These are phyloP conservation scores for Metschnikowia continentalis DNA, from an alignment of 805 yeast species.

Conservation along the genomic window DNA sequence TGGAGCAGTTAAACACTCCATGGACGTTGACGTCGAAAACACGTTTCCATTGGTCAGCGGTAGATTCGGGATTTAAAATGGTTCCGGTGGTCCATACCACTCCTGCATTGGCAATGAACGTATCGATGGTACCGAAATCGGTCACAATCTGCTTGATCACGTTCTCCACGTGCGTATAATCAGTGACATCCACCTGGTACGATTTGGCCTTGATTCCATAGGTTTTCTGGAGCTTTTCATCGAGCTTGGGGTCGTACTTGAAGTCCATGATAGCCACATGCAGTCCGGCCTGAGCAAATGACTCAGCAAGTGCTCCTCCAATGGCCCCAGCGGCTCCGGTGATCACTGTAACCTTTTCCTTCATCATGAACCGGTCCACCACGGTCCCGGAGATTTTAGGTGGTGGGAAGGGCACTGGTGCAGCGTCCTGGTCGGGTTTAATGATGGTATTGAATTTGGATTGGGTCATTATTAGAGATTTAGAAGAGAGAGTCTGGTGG, in stretches of 20 bases:
- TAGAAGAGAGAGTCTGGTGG: not conserved
- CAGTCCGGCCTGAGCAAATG: constrained; percentile 61
- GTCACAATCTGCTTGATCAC: constrained; percentile 47
- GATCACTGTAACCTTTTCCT: constrained; percentile 25
- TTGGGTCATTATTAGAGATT: constrained; percentile 1
- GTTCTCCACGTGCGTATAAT: constrained; percentile 44
- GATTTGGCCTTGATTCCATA: constrained; percentile 64
- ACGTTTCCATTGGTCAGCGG: constrained; percentile 61
- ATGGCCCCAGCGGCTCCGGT: constrained; percentile 32
- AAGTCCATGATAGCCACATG: constrained; percentile 42
- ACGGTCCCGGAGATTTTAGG: constrained; percentile 16
- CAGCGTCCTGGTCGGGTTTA: constrained; percentile 17
- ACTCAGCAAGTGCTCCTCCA: constrained; percentile 26
- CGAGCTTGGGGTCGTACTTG: constrained; percentile 26
- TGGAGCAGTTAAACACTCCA: constrained; percentile 50
- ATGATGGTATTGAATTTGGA: constrained; percentile 15
- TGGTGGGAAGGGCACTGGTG: constrained; percentile 14
- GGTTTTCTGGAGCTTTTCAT: constrained; percentile 29
- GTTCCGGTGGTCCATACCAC: constrained; percentile 46
- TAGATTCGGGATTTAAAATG: constrained; percentile 39
- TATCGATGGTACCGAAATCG: constrained; percentile 78
- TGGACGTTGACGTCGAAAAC: constrained; percentile 50
- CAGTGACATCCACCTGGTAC: constrained; percentile 56
- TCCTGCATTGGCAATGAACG: constrained; percentile 89
- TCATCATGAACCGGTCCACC: constrained; percentile 16